phyloP scores from a whole-genome alignment of 129 eudicot genomes.

The Logfia minima region DNA sequence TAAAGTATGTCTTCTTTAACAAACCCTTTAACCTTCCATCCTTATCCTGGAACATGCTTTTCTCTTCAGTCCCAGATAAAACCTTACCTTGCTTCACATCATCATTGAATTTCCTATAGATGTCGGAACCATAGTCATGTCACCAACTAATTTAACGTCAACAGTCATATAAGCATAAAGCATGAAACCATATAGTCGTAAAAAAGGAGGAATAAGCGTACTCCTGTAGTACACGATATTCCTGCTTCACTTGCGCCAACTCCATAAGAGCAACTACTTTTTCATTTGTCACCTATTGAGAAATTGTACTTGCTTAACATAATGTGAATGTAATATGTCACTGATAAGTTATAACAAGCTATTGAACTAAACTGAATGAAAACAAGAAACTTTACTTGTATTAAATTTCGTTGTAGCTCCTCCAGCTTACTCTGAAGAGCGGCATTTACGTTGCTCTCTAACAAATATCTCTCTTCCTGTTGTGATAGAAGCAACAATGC shows the following conservation, averaged over 20 bases:
- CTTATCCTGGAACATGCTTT: conserved; percentile 46
- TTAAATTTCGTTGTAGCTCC: conserved; percentile 79
- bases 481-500: conserved; percentile 81
- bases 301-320: conserved; percentile 1
- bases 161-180: neutral
- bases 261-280: conserved; percentile 93
- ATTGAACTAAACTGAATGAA: conserved; percentile 23
- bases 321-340: neutral
- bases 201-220: conserved; percentile 34
- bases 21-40: conserved; percentile 70
- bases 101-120: conserved; percentile 47
- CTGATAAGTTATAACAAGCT: neutral
- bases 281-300: conserved; percentile 75
- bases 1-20: conserved; percentile 60
- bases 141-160: neutral
- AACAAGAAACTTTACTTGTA: conserved; percentile 46
- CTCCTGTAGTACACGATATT: conserved; percentile 59
- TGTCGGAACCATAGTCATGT: neutral
- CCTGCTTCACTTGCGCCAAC: conserved; percentile 81
- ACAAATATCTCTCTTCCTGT: conserved; percentile 79
- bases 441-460: conserved; percentile 75
- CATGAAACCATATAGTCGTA: neutral
- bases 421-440: conserved; percentile 64
- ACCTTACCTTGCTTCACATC: conserved; percentile 43
- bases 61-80: conserved; percentile 40